Evolutionary conservation across 1,284 basidiomycete genomes (phyloP).

Genomic region (Coniophora puteana): DNA sequence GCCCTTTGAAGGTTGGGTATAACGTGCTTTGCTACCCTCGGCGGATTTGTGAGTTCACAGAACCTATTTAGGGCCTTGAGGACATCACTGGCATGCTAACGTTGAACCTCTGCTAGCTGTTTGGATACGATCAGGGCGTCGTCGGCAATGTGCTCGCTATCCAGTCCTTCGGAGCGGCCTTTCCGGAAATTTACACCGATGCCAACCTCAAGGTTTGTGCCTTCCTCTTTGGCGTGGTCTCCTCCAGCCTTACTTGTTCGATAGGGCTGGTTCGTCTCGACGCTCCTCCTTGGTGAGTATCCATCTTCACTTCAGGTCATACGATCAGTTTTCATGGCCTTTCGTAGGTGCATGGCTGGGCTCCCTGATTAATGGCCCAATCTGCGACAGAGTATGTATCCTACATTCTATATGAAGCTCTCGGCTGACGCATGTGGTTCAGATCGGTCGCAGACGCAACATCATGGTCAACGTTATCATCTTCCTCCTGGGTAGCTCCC

Average conservation of each 20-base stretch:
- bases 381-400: slow-evolving; percentile 27
- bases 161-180: slow-evolving; percentile 30
- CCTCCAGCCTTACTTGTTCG: slow-evolving; percentile 4
- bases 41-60: slow-evolving; percentile 30
- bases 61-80: not conserved
- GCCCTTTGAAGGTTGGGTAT: slow-evolving; percentile 21
- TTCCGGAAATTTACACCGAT: slow-evolving; percentile 27
- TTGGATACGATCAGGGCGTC: slow-evolving; percentile 31
- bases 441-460: slow-evolving; percentile 28
- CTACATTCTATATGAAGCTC: not conserved
- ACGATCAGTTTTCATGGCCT: slow-evolving; percentile 4
- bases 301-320: not conserved
- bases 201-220: slow-evolving; percentile 21
- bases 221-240: not conserved
- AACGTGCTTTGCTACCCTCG: slow-evolving; percentile 28
- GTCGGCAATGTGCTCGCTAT: slow-evolving; percentile 32
- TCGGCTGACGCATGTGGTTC: not conserved
- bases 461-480: slow-evolving; percentile 28
- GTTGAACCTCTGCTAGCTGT: slow-evolving; percentile 16
- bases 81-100: slow-evolving; percentile 2
- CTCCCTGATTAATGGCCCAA: slow-evolving; percentile 26
- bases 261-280: slow-evolving; percentile 31
- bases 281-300: slow-evolving; percentile 25
- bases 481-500: slow-evolving; percentile 28
- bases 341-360: slow-evolving; percentile 29